phyloP scores from a whole-genome alignment of 345 rosid genomes.

The Reutealis trisperma region DNA sequence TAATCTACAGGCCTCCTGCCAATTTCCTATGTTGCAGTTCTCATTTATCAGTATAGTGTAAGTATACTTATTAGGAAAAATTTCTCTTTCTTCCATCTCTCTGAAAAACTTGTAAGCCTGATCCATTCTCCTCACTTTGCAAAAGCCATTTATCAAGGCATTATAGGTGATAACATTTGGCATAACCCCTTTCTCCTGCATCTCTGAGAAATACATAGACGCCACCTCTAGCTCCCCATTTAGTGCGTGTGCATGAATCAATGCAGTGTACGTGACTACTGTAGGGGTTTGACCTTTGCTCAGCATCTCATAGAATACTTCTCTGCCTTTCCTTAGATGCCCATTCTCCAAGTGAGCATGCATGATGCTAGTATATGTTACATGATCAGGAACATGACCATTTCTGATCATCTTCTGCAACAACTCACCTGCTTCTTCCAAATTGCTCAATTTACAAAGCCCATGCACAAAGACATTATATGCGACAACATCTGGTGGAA shows the following conservation, averaged over 20 bases:
- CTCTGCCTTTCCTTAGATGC: slow-evolving; percentile 47
- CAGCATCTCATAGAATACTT: slow-evolving; percentile 52
- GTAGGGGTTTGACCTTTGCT: slow-evolving; percentile 52
- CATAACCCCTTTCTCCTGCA: slow-evolving; percentile 51
- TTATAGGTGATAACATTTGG: slow-evolving; percentile 75
- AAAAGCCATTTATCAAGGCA: slow-evolving; percentile 61
- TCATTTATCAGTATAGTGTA: slow-evolving; percentile 71
- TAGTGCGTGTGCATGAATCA: slow-evolving; percentile 67
- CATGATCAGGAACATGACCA: slow-evolving; percentile 60
- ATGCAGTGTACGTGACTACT: slow-evolving; percentile 65
- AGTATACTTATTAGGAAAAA: slow-evolving; percentile 63
- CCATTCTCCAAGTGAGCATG: slow-evolving; percentile 56
- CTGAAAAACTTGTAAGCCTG: slow-evolving; percentile 54
- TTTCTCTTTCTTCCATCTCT: slow-evolving; percentile 59
- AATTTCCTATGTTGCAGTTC: slow-evolving; percentile 46
- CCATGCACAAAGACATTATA: slow-evolving; percentile 63
- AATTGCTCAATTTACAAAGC: slow-evolving; percentile 47
- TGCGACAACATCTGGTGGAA: slow-evolving; percentile 49
- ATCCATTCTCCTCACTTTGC: slow-evolving; percentile 51
- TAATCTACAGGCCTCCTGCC: slow-evolving; percentile 65
- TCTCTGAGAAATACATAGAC: slow-evolving; percentile 50
- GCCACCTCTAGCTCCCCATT: slow-evolving; percentile 57
- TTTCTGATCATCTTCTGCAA: slow-evolving; percentile 49
- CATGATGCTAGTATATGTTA: slow-evolving; percentile 64
- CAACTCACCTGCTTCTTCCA: slow-evolving; percentile 46